Evolutionary conservation across 2,329 filamentous ascomycete genomes (phyloP), one percentile per base, ranked within the genome.

Genomic region (Fusarium palustre): DNA sequence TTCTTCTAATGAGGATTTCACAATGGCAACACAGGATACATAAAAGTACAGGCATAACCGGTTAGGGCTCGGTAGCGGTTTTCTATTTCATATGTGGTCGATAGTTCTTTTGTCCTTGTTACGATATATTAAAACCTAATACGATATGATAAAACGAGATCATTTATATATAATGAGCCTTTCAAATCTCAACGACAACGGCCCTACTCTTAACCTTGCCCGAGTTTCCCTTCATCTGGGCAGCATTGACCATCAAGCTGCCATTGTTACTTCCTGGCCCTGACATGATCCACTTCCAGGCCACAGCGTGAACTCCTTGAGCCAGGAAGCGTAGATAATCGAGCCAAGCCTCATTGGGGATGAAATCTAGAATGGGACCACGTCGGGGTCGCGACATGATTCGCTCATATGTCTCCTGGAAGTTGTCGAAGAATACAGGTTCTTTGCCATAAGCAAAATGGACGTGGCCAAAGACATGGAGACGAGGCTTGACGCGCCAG

Each of bases 391-490:
- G 79, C 2, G 81, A 79, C 76, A 87, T 80, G 25, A 93, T 83
- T n/a, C 83, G 81, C 79, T 95, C 92, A 79, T 93, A 94, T 3
- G 86, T 86, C 33, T 81, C 81, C 78, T 97, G 92, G 63, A 88
- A 87, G 28, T 89, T 86, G 77, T 96, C 92, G 85, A 92, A 97
- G 79, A 88, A 91, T 12, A 92, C 85, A 0, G 88, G 79, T 74
- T 94, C 89, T 43, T 82, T 83, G 18, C 93, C 94, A 46, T 91
- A 87, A 11, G 88, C 92, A 75, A 86, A 91, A 80, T 97, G 94
- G 25, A 94, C 86, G 79, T 97, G 94, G 1, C 93, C 94, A 77
- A 96, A 97, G 48, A 97, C 86, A 78, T 97, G 93, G 16, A 97
- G 81, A 15, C 83, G 83, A 0, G 94, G 94, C 66, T 87, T 89